A percentile compares a stretch with the other conserved stretches of the same genome.
These are phyloP conservation scores for Phytophthora pini DNA, from an alignment of 352 stramenopile genomes.

Conservation along the genomic window DNA sequence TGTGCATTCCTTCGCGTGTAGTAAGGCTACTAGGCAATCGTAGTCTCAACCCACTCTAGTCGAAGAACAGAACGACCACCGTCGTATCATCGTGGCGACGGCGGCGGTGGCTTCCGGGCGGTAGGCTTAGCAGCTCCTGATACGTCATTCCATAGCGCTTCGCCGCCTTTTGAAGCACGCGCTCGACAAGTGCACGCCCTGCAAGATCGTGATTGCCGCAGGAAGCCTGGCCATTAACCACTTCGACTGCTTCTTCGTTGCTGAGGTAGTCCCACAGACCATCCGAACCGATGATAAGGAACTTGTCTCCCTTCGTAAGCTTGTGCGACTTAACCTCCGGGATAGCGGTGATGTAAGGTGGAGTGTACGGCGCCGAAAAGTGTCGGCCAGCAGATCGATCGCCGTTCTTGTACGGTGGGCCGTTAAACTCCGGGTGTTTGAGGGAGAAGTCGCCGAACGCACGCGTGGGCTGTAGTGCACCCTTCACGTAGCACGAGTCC, in stretches of 20 bases:
- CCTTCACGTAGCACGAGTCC: slow-evolving; percentile 95
- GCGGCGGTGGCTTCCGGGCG: slow-evolving; percentile 80
- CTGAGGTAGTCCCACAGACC: slow-evolving; percentile 97
- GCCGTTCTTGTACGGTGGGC: slow-evolving; percentile 73
- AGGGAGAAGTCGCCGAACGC: slow-evolving; percentile 93
- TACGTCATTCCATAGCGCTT: slow-evolving; percentile 84
- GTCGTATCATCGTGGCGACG: slow-evolving; percentile 94
- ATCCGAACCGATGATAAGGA: slow-evolving; percentile 97
- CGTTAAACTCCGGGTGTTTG: slow-evolving; percentile 95
- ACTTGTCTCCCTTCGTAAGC: slow-evolving; percentile 89
- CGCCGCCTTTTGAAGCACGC: slow-evolving; percentile 79
- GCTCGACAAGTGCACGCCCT: slow-evolving; percentile 78
- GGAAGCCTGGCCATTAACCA: slow-evolving; percentile 77
- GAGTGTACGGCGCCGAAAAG: slow-evolving; percentile 89
- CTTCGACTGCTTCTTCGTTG: slow-evolving; percentile 95
- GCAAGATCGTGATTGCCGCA: slow-evolving; percentile 77
- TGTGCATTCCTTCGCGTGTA: slow-evolving; percentile 15
- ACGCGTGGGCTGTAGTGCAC: slow-evolving; percentile 90
- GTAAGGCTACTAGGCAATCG: slow-evolving; percentile 13
- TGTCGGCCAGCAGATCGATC: slow-evolving; percentile 88
- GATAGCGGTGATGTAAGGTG: slow-evolving; percentile 93
- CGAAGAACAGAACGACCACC: slow-evolving; percentile 90
- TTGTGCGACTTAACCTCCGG: slow-evolving; percentile 82
- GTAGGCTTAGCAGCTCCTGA: slow-evolving; percentile 81
- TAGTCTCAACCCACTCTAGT: slow-evolving; percentile 42